Evolutionary conservation across 2,329 filamentous ascomycete species (phyloP), one percentile per base, ranked within the genome.

Genomic region (Phialophora macrospora): DNA sequence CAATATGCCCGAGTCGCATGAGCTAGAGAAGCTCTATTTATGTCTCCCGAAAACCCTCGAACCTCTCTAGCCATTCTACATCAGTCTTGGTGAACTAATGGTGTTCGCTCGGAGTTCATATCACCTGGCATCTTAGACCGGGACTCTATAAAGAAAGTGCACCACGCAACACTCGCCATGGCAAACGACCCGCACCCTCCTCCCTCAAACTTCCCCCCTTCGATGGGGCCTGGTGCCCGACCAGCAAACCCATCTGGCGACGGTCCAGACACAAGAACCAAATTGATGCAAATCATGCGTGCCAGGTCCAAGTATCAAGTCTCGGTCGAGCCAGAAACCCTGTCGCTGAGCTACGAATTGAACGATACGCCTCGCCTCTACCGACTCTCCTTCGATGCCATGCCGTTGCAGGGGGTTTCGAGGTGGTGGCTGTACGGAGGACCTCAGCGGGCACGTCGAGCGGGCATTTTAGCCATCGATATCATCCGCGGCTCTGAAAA

Each of bases 151-250:
- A 34, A 55, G 14, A 30, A 55, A 11, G 48, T 34, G 24, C 28
- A 30, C 52, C n/a, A n/a, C 28, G 17, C 17, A 55, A 28, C 58
- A 4, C 30, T 22, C 44, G 62, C 30, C 32, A 71, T 72, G 71
- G 55, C 63, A 4, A 67, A 54, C 22, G 54, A 64, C 24, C 52
- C 52, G 14, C 41, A 51, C 14, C 55, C 63, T 64, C 68, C 69
- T 46, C 49, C 69, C 8, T 68, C 68, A n/a, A 56, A 46, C 28
- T 52, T 69, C 20, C 71, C 71, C 11, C 57, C 70, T 5, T 70
- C 71, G 2, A 64, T 72, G 66, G 71, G 71, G 11, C 71, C 71
- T 24, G 71, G 71, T 44, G 71, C 68, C 17, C 68, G 67, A 22
- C 68, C 68, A 32, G 22, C 65, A n/a, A 67, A 68, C 34, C 64